Evolutionary conservation across 1,284 basidiomycete species (phyloP).

Genomic region (Leccinum pseudoinsigne): DNA sequence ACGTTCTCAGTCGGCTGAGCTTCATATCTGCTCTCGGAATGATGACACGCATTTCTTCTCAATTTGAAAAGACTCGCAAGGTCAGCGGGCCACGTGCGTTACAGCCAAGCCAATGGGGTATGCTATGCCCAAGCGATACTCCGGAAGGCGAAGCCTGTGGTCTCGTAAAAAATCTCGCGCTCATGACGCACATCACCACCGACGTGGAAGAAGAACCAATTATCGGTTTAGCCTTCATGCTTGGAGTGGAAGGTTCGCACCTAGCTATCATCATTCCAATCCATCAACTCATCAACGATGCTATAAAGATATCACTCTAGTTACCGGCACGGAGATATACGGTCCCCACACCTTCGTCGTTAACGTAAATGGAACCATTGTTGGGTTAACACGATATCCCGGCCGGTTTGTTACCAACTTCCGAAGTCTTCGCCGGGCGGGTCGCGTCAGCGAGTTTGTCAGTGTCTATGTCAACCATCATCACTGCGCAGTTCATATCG

Average conservation of each 20-base stretch:
- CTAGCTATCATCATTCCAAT: constrained; percentile 9
- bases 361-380: constrained; percentile 95
- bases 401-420: constrained; percentile 88
- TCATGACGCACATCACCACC: constrained; percentile 99
- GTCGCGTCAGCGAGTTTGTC: constrained; percentile 95
- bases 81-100: constrained; percentile 97
- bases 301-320: constrained; percentile 81
- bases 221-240: constrained; percentile 86
- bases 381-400: constrained; percentile 90
- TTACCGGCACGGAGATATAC: constrained; percentile 97
- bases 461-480: constrained; percentile 97
- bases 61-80: constrained; percentile 99
- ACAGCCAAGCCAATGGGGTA: constrained; percentile 99
- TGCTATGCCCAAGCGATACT: constrained; percentile 98
- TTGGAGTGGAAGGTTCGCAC: constrained; percentile 87
- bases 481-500: constrained; percentile 95
- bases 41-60: constrained; percentile 99
- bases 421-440: constrained; percentile 89
- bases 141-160: constrained; percentile 99
- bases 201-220: constrained; percentile 98
- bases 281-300: constrained; percentile 16
- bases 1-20: constrained; percentile 92
- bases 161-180: constrained; percentile 96
- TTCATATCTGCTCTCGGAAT: constrained; percentile 99
- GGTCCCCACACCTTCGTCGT: constrained; percentile 91